Base-by-base conservation (phyloP, 331 rosid species). In the Saraca asoca region DNA sequence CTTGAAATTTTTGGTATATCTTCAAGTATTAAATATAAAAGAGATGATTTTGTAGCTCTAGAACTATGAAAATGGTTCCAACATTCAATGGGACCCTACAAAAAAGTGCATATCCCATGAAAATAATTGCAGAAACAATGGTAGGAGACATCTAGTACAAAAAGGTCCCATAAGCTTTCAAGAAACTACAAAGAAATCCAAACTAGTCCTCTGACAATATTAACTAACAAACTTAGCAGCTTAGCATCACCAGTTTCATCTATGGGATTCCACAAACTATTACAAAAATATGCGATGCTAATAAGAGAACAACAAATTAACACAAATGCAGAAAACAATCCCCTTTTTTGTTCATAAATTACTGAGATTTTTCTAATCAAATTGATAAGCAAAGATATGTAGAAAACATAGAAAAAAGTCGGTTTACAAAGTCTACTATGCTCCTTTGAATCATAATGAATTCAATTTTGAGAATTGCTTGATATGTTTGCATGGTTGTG, bases 21-120 rank as follows among this genome's bases (percentile, higher is more conserved):
- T 75, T 86, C 81, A 0, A 87, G 85, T 48, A 91, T 60, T 17
- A 96, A 85, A 71, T 67, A 52, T 52, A 83, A 46, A 56, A 91
- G 85, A 13, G 96, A 89, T 24, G 98, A 91, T 75, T 91, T 91
- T 61, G 96, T 96, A 0, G 92, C 83, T 24, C 98, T 92, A 91
- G 72, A 44, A 91, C 80, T 3, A 94, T 86, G 78, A 91, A 91
- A 44, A 91, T 82, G 56, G 89, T 86, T 68, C 83, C 75, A 42
- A 91, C 94, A 76, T 86, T 75, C 12, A 91, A 72, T 24, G 87
- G 85, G 14, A 88, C 88, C 50, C 95, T 83, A 0, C 77, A 55
- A 17, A 88, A 74, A 58, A 85, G 0, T 34, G 69, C 68, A 44
- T 86, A 81, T 64, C 95, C 95, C 0, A 76, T 19, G 77, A 88